phyloP scores from a whole-genome alignment of 2,329 filamentous ascomycete genomes.

The Trichophyton schoenleinii region DNA sequence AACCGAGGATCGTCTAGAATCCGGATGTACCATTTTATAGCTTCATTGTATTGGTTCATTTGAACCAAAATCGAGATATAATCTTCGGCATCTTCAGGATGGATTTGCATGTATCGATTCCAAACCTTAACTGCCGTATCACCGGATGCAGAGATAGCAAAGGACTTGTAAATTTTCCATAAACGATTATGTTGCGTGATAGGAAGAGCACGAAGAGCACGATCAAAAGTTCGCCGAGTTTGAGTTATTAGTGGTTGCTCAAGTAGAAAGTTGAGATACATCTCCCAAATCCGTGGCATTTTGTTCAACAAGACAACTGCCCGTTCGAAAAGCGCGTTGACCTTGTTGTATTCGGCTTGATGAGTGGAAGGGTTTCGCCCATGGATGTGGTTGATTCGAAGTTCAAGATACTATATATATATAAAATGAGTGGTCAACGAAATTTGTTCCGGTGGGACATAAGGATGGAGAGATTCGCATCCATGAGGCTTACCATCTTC shows the following conservation, averaged over 20 bases:
- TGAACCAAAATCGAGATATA: conserved; percentile 82
- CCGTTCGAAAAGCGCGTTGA: conserved; percentile 87
- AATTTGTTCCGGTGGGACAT: neutral
- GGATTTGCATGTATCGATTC: conserved; percentile 92
- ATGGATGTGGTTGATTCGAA: conserved; percentile 68
- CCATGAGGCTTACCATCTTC: conserved; percentile 57
- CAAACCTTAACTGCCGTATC: conserved; percentile 87
- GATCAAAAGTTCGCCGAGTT: conserved; percentile 79
- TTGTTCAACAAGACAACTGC: conserved; percentile 91
- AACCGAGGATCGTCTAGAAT: conserved; percentile 85
- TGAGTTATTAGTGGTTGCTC: conserved; percentile 83
- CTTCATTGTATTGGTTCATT: conserved; percentile 75
- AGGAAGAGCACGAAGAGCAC: conserved; percentile 78
- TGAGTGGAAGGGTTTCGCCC: conserved; percentile 73
- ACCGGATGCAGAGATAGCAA: conserved; percentile 81
- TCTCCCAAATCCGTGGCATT: conserved; percentile 97
- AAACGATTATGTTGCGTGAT: conserved; percentile 92
- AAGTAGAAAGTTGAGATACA: conserved; percentile 85
- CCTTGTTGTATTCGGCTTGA: conserved; percentile 73
- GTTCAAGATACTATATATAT: conserved; percentile 58
- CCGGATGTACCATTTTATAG: conserved; percentile 79
- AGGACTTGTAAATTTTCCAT: conserved; percentile 82
- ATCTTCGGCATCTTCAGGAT: conserved; percentile 88
- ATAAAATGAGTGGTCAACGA: conserved; percentile 1
- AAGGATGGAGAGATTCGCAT: neutral